Evolutionary conservation across 2,329 filamentous ascomycete genomes (phyloP).

Genomic region (Achaetomium macrosporum): DNA sequence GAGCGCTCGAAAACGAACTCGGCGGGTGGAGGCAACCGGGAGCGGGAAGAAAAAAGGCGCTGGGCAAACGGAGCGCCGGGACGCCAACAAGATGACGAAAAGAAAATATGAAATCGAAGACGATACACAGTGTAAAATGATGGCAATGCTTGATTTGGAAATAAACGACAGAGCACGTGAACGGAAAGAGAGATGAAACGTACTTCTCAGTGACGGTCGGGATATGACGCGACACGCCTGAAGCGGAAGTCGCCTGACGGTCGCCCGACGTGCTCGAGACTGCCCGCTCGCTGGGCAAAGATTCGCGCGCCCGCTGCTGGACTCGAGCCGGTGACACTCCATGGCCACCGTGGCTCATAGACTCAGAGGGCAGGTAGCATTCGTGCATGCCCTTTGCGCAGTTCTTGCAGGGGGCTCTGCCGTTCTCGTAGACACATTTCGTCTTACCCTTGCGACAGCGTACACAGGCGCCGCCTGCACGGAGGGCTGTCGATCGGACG

Average conservation of each 20-base stretch:
- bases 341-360: slow-evolving; percentile 51
- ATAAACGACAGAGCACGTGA: not conserved
- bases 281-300: slow-evolving; percentile 47
- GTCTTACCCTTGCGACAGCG: slow-evolving; percentile 60
- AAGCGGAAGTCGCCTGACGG: slow-evolving; percentile 39
- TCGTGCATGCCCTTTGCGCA: slow-evolving; percentile 60
- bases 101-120: not conserved
- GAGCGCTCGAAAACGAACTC: slow-evolving; percentile 18
- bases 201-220: slow-evolving; percentile 50
- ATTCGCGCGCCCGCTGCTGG: slow-evolving; percentile 48
- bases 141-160: not conserved
- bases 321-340: slow-evolving; percentile 52
- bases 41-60: slow-evolving; percentile 12
- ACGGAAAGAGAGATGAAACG: slow-evolving; percentile 7
- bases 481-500: slow-evolving; percentile 53
- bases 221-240: slow-evolving; percentile 43
- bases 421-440: slow-evolving; percentile 59
- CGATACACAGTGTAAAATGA: not conserved
- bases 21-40: slow-evolving; percentile 20
- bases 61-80: slow-evolving; percentile 14
- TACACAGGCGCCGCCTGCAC: slow-evolving; percentile 56
- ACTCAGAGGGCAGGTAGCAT: slow-evolving; percentile 57
- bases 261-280: slow-evolving; percentile 39
- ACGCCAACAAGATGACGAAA: slow-evolving; percentile 1
- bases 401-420: slow-evolving; percentile 57